These are phyloP conservation scores for Pseudoneurospora amorphoporcata DNA, from an alignment of 495 filamentous ascomycete species.

Conservation along the genomic window DNA sequence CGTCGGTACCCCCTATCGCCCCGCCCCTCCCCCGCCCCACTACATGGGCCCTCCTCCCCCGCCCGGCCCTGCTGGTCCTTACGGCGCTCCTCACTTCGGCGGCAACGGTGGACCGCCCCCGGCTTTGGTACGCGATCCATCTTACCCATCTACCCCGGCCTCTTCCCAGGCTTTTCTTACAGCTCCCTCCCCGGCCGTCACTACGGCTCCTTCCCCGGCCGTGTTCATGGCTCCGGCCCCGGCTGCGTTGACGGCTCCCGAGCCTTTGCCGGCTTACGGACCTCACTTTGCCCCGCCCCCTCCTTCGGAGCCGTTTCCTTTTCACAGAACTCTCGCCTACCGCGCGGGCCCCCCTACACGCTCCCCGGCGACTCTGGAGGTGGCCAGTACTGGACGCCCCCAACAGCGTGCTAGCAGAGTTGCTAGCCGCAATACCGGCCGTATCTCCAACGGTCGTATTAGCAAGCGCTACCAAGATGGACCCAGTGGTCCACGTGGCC, in stretches of 20 bases:
- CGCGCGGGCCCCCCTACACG: not conserved
- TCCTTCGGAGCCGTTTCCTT: not conserved
- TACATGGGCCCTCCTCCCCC: constrained; percentile 31
- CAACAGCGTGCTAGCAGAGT: not conserved
- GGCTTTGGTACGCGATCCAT: not conserved
- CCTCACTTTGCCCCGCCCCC: not conserved
- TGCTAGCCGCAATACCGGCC: not conserved
- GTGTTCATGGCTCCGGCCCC: not conserved
- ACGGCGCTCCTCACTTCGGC: constrained; percentile 15
- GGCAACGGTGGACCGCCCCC: constrained; percentile 6
- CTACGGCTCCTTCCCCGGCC: not conserved
- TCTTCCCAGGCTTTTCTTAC: not conserved
- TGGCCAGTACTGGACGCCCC: not conserved
- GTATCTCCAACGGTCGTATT: not conserved
- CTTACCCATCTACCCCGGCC: not conserved
- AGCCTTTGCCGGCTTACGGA: not conserved
- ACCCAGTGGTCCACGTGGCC: not conserved
- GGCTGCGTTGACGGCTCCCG: not conserved
- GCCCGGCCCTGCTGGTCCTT: constrained; percentile 19
- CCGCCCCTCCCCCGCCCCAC: constrained; percentile 85
- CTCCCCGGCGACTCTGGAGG: not conserved
- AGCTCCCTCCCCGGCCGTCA: not conserved
- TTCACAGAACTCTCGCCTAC: too few species aligned
- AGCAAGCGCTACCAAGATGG: not conserved
- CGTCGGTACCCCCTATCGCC: constrained; percentile 93